Evolutionary conservation across 192 early-diverging fungal genomes (phyloP), one percentile per base, ranked within the genome.

Genomic region (Spizellomyces punctatus): DNA sequence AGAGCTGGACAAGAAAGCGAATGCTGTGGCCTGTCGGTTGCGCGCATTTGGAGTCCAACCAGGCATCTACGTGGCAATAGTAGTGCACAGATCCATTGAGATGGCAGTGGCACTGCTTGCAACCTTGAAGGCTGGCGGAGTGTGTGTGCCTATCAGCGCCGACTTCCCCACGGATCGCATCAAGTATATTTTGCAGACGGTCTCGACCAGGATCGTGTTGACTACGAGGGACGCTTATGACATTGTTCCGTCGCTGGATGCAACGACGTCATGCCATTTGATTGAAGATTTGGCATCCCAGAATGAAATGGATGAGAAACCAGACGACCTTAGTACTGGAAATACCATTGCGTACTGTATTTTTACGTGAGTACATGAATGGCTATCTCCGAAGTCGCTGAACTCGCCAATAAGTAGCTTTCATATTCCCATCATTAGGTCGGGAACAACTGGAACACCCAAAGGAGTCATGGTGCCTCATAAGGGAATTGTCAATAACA

Each of bases 401-500:
- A n/a, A n/a, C n/a, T n/a, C n/a, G n/a, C n/a, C n/a, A n/a, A n/a
- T n/a, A n/a, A n/a, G n/a, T n/a, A n/a, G n/a, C n/a, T n/a, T n/a
- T n/a, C n/a, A n/a, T n/a, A n/a, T n/a, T n/a, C n/a, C n/a, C n/a
- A n/a, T n/a, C 21, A 74, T 81, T 54, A 81, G 73, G 8, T 81
- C 78, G 10, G 79, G 79, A 6, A 79, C 79, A 16, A 82, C 80
- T 6, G 80, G 80, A 10, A 79, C 21, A 22, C 80, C 80, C 58
- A 82, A 82, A 50, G 80, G 79, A 0, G 78, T 78, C 27, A 17
- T 76, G 36, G 59, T 78, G 16, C 27, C 8, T 12, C 80, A 82
- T 47, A n/a, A 44, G 21, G 71, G 69, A 17, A 49, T 78, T 10
- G 46, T 45, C 45, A 69, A 80, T 43, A 55, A 63, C 46, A 36